phyloP scores from a whole-genome alignment of 2,329 filamentous ascomycete species.

The Cladosporium sp. region DNA sequence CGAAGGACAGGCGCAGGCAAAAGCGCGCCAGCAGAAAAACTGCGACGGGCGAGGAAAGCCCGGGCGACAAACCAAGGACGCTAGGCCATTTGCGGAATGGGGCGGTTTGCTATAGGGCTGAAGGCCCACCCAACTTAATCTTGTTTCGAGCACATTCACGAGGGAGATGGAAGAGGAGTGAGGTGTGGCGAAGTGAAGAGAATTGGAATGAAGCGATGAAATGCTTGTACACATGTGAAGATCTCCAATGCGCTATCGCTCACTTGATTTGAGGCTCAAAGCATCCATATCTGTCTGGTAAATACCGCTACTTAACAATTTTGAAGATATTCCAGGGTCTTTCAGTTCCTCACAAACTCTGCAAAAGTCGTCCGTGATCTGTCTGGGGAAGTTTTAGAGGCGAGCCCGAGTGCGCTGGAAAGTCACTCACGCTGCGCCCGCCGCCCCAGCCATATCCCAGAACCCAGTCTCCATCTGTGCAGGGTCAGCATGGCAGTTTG shows the following conservation, averaged over 20 bases:
- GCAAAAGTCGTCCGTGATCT: not conserved
- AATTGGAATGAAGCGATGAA: not conserved
- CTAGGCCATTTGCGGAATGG: not conserved
- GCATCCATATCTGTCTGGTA: not conserved
- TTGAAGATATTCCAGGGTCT: not conserved
- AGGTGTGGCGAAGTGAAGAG: not conserved
- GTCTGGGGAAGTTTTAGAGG: not conserved
- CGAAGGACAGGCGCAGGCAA: slow-evolving; percentile 9
- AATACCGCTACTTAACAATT: not conserved
- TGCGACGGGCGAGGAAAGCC: not conserved
- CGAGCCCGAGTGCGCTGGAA: not conserved
- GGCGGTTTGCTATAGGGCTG: not conserved
- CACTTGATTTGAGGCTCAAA: not conserved
- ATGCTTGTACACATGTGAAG: not conserved
- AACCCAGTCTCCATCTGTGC: slow-evolving; percentile 68
- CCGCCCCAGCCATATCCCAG: slow-evolving; percentile 66
- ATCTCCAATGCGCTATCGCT: not conserved
- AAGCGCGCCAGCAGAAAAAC: slow-evolving; percentile 14
- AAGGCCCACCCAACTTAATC: not conserved
- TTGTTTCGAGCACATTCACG: slow-evolving; percentile 10
- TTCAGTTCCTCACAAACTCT: not conserved
- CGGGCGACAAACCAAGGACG: not conserved
- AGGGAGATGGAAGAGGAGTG: not conserved
- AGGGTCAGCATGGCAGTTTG: slow-evolving; percentile 37
- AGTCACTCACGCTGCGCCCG: slow-evolving; percentile 14